A percentile compares a stretch with the other conserved stretches of the same genome.
Evolutionary conservation across 306 rosid genomes (phyloP).

Genomic region (Benincasa hispida): DNA sequence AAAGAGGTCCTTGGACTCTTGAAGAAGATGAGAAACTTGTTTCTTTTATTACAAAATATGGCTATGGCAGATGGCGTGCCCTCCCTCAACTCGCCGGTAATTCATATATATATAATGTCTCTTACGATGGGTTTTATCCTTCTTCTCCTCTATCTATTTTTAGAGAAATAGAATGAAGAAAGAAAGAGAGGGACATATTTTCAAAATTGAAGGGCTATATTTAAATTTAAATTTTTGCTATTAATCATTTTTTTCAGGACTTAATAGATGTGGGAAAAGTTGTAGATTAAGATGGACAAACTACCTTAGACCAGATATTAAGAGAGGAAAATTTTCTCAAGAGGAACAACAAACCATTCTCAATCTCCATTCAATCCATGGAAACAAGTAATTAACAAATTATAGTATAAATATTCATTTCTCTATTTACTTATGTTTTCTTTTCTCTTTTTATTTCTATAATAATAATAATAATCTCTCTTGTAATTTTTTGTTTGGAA

Average conservation of each 20-base stretch:
- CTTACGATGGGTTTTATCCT: neutral
- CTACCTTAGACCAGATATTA: no score
- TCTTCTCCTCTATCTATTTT: neutral
- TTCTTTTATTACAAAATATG: conserved; percentile 53
- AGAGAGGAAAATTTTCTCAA: no score
- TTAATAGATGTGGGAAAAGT: conserved; percentile 86
- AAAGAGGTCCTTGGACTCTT: conserved; percentile 86
- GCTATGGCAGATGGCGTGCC: conserved; percentile 84
- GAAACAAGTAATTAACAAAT: neutral
- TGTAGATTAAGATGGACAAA: no score
- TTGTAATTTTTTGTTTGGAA: neutral
- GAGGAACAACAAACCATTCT: conserved; percentile 77
- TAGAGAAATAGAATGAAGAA: neutral
- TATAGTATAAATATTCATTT: neutral
- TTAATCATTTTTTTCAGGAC: conserved; percentile 25
- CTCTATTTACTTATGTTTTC: neutral
- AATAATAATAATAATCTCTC: neutral
- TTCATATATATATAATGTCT: neutral
- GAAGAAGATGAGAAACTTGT: conserved; percentile 77
- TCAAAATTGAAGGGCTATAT: no score
- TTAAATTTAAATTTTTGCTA: no score
- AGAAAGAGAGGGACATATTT: neutral
- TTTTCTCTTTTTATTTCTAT: no score
- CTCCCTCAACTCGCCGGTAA: conserved; percentile 78
- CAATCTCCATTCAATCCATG: conserved; percentile 62